A percentile compares a stretch with the other conserved stretches of the same genome.
phyloP scores from a whole-genome alignment of 2,329 filamentous ascomycete genomes.

The Akanthomyces lecanii region DNA sequence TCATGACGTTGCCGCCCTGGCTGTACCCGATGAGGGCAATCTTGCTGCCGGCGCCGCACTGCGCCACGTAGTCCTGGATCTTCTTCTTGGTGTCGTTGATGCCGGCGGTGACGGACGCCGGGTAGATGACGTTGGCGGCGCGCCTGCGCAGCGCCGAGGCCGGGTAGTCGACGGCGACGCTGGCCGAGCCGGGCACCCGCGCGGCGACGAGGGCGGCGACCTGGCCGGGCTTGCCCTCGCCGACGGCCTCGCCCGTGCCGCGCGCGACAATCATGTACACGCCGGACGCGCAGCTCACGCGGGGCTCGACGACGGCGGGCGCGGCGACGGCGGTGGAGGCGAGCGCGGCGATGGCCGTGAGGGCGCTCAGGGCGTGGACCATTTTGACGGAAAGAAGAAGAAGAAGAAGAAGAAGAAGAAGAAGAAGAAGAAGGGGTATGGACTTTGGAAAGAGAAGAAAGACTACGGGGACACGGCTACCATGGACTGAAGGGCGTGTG shows the following conservation, averaged over 20 bases:
- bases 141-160: constrained; percentile 5
- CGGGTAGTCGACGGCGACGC: constrained; percentile 19
- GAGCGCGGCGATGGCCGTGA: constrained; percentile 3
- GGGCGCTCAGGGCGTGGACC: constrained; percentile 1
- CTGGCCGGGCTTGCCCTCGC: constrained; percentile 10
- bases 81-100: constrained; percentile 17
- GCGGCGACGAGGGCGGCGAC: constrained; percentile 13
- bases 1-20: constrained; percentile 20
- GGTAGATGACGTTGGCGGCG: constrained; percentile 9
- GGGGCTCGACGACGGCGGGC: not conserved
- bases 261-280: constrained; percentile 19
- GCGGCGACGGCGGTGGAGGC: constrained; percentile 2
- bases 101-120: constrained; percentile 12
- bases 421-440: not conserved
- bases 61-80: constrained; percentile 17
- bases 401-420: no score
- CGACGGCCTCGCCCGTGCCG: constrained; percentile 15
- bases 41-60: constrained; percentile 10
- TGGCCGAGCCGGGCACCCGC: constrained; percentile 13
- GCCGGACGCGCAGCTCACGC: constrained; percentile 13
- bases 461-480: not conserved
- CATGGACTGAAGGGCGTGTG: not conserved
- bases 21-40: constrained; percentile 18
- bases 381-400: not conserved
- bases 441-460: not conserved